Conservation (phyloP, 2,329 filamentous ascomycete genomes). For the Aspergillus tanneri region DNA sequence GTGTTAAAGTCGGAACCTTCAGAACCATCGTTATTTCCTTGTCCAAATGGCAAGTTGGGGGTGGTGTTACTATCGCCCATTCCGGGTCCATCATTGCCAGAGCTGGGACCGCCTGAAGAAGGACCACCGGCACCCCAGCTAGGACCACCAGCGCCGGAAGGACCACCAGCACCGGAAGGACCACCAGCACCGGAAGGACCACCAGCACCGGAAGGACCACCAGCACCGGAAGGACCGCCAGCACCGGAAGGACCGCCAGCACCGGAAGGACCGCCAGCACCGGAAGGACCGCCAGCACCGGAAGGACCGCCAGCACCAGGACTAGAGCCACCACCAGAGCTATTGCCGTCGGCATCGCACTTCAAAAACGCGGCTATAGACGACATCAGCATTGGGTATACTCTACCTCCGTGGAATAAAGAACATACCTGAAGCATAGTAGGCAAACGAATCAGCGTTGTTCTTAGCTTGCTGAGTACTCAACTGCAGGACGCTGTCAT, state of each 20-base stretch:
- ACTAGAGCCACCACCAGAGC: neutral
- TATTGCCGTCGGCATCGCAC: neutral
- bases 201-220: no score
- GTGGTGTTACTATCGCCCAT: no score
- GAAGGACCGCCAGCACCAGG: neutral
- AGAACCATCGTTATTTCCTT: neutral
- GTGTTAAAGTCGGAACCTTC: neutral
- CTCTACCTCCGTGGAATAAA: neutral
- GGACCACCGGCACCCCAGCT: neutral
- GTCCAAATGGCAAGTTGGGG: neutral
- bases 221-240: no score
- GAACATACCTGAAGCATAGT: constrained; percentile 17
- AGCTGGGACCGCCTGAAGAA: neutral
- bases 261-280: neutral
- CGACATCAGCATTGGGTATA: neutral
- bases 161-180: no score
- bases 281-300: no score
- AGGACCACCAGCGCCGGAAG: neutral
- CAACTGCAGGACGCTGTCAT: constrained; percentile 9
- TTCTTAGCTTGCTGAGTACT: constrained; percentile 9
- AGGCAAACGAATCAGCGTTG: constrained; percentile 19
- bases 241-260: no score
- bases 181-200: no score
- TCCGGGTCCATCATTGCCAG: neutral
- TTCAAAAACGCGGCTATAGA: constrained; percentile 5